These are phyloP conservation scores for Pyricularia grisea DNA, from an alignment of 2,329 filamentous ascomycete genomes.

Conservation along the genomic window DNA sequence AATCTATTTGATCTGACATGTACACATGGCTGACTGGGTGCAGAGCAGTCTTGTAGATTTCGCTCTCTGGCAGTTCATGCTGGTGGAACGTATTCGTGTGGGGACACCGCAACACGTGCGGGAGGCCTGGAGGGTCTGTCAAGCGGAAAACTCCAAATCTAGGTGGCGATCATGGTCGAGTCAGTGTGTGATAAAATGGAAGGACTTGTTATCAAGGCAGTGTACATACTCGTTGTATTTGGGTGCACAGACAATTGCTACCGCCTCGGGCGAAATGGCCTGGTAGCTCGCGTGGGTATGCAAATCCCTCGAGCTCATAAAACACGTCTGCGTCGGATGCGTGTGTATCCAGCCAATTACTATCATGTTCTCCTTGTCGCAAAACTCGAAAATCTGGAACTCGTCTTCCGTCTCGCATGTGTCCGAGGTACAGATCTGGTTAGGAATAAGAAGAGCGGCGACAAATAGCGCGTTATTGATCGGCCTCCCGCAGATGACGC, in stretches of 20 bases:
- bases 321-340: conserved; percentile 92
- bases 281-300: conserved; percentile 95
- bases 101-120: conserved; percentile 71
- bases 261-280: conserved; percentile 90
- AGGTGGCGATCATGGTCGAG: background rate
- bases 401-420: conserved; percentile 94
- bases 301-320: conserved; percentile 89
- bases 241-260: conserved; percentile 93
- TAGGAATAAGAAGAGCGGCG: conserved; percentile 77
- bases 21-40: conserved; percentile 60
- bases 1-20: conserved; percentile 56
- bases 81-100: conserved; percentile 80
- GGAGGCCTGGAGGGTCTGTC: conserved; percentile 84
- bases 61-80: conserved; percentile 39
- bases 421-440: conserved; percentile 82
- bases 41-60: conserved; percentile 69
- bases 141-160: conserved; percentile 89
- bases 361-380: conserved; percentile 72
- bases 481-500: conserved; percentile 82
- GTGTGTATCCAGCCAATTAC: conserved; percentile 97
- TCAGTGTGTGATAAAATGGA: background rate
- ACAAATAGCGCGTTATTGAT: conserved; percentile 94
- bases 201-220: background rate
- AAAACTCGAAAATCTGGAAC: conserved; percentile 77
- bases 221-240: conserved; percentile 60